Conservation (phyloP, 2,329 filamentous ascomycete species). For the Trichophyton benhamiae region DNA sequence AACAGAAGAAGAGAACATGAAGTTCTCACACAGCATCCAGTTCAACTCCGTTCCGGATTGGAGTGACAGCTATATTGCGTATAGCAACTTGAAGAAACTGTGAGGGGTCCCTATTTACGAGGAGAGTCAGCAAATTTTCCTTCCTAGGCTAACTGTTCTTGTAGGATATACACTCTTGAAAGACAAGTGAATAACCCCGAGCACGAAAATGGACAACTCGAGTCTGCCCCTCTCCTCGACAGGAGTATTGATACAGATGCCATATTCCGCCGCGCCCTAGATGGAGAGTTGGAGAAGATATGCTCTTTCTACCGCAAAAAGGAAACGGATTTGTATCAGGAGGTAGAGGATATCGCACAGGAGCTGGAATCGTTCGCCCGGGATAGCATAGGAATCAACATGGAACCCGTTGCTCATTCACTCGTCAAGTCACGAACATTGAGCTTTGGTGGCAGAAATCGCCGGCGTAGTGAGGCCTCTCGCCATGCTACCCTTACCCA, state of each 20-base stretch:
- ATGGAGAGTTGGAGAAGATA: constrained; percentile 87
- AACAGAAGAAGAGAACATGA: constrained; percentile 73
- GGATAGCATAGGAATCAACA: constrained; percentile 37
- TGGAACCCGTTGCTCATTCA: constrained; percentile 32
- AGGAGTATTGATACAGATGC: constrained; percentile 60
- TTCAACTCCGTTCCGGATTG: constrained; percentile 99
- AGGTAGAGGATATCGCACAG: constrained; percentile 61
- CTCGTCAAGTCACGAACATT: constrained; percentile 31
- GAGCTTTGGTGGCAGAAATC: constrained; percentile 33
- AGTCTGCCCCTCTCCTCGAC: constrained; percentile 70
- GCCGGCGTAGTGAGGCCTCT: constrained; percentile 36
- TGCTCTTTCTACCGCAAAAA: constrained; percentile 82
- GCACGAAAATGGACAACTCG: constrained; percentile 52
- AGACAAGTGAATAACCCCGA: constrained; percentile 58
- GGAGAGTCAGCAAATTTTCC: background rate
- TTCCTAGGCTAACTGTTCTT: background rate
- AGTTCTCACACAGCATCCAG: constrained; percentile 98
- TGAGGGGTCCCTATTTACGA: constrained; percentile 36
- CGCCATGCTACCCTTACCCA: constrained; percentile 21
- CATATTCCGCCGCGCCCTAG: constrained; percentile 68
- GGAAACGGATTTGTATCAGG: constrained; percentile 72
- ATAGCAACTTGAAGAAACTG: constrained; percentile 98
- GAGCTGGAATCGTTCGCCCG: constrained; percentile 60
- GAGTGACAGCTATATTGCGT: constrained; percentile 95
- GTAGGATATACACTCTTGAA: constrained; percentile 87